A percentile compares a stretch with the other conserved stretches of the same genome.
Evolutionary conservation across 2,329 filamentous ascomycete genomes (phyloP).

Genomic region (Colletotrichum euphorbiae): DNA sequence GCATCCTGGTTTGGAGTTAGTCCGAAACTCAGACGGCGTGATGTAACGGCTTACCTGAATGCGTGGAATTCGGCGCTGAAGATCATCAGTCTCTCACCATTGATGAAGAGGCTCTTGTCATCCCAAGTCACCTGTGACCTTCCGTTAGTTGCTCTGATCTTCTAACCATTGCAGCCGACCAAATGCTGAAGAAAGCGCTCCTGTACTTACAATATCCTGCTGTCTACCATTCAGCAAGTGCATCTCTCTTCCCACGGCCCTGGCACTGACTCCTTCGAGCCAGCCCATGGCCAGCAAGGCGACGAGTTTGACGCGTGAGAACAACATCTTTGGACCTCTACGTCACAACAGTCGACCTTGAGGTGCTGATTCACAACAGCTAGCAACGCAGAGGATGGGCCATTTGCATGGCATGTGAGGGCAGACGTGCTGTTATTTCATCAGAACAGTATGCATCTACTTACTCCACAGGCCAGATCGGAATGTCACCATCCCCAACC

Average conservation of each 20-base stretch:
- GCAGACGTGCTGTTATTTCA: conserved; percentile 20
- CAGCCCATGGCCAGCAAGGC: conserved; percentile 21
- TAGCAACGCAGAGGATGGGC: not conserved
- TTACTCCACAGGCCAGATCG: not conserved
- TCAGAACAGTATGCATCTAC: not conserved
- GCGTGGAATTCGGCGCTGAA: conserved; percentile 77
- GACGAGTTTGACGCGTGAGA: conserved; percentile 26
- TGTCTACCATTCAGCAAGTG: conserved; percentile 35
- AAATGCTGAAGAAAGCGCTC: too few species aligned
- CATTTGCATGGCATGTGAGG: not conserved
- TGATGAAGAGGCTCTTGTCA: conserved; percentile 72
- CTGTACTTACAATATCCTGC: conserved; percentile 35
- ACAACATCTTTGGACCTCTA: conserved; percentile 26
- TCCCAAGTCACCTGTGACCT: conserved; percentile 70
- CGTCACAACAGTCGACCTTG: not conserved
- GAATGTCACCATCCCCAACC: conserved; percentile 18
- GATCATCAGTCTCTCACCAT: conserved; percentile 74
- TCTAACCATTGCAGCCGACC: too few species aligned
- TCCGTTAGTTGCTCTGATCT: not conserved
- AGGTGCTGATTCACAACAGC: not conserved
- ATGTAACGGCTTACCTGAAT: conserved; percentile 47
- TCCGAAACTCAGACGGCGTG: not conserved
- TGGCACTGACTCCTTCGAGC: conserved; percentile 15
- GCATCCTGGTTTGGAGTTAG: conserved; percentile 41
- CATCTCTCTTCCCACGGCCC: conserved; percentile 10